Base-by-base conservation (phyloP, 2,329 filamentous ascomycete genomes). In the Aaosphaeria pasadenensis region DNA sequence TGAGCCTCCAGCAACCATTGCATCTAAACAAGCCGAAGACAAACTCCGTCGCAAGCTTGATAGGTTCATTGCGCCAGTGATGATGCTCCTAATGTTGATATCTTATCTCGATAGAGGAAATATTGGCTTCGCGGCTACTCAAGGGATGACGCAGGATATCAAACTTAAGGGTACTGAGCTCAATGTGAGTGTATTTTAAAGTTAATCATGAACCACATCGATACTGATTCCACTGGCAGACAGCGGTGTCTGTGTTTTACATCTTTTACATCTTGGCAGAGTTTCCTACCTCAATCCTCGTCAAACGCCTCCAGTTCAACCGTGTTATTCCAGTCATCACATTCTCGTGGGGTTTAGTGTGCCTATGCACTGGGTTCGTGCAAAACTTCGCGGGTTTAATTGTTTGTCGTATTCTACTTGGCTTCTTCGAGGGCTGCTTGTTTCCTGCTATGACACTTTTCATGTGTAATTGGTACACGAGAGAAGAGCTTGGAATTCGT, bases 181-280 rank as follows among this genome's bases (percentile, higher is more conserved):
- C 30, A 66, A 68, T 43, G 63, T 63, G 48, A 48, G 53, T 46
- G 11, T 4, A 24, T 24, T 24, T 24, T 24, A 24, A 24, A 24
- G 17, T 24, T 24, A 24, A 24, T 24, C 17, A 24, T 24, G 17
- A 24, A 24, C 17, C 17, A 24, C 17, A 24, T 24, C 17, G 17
- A 24, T 24, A 11, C 24, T 45, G 31, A 28, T 13, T 9, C 7
- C 39, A 36, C 6, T 6, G 1, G 6, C 9, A 65, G 62, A 66
- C 64, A 39, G 58, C 66, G 1, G 63, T 69, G 0, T 68, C 64
- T 1, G 62, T 68, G 0, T 68, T 69, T 35, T 69, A 68, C 51
- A 66, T 67, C 42, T 65, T 67, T 44, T 67, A 69, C 41, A 67
- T 69, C 39, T 51, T 67, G 5, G 66, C 66, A 4, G 63, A 69